Base-by-base conservation (phyloP, 441 rosid species). In the Populus hybrid region DNA sequence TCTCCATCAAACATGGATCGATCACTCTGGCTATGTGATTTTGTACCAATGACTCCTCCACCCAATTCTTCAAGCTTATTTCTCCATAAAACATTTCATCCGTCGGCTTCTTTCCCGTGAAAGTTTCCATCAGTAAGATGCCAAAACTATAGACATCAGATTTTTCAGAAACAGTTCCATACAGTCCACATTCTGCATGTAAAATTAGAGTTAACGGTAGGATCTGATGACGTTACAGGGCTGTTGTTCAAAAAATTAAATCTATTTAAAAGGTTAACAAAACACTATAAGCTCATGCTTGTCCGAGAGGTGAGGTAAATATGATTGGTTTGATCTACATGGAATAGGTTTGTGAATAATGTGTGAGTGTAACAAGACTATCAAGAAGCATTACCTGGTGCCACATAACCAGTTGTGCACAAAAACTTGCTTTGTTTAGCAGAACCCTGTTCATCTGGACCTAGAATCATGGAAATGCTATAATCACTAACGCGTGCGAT, bases 121-220 rank as follows among this genome's bases (percentile, higher is more conserved):
- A 74, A 5, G 67, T 68, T 46, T 73, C 81, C 74, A 74, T 68
- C 35, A 74, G 65, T 61, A 79, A 9, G 6, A 79, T 79, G 5
- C 81, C 78, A 67, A 74, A 79, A 21, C 78, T 74, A 19, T 38
- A 79, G 7, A 74, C 74, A 79, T 79, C 81, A 0, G 14, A 38
- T 36, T 5, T 6, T 69, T 21, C 50, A 1, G 74, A 74, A 16
- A 79, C 78, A 1, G n/a, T 12, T 57, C 81, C 81, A 7, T 69
- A 2, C 18, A 18, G 1, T 18, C 77, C 78, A 18, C 5, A 19
- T 34, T 79, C 81, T 74, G 81, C 77, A 73, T 12, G 11, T 9
- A 67, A 30, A 21, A 30, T 30, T 34, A 61, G 38, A 38, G 6
- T 35, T 18, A 30, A 30, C 32, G 1, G 42, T 38, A 38, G 42